phyloP scores from a whole-genome alignment of 805 yeast genomes.

The Hanseniaspora jakobsenii region DNA sequence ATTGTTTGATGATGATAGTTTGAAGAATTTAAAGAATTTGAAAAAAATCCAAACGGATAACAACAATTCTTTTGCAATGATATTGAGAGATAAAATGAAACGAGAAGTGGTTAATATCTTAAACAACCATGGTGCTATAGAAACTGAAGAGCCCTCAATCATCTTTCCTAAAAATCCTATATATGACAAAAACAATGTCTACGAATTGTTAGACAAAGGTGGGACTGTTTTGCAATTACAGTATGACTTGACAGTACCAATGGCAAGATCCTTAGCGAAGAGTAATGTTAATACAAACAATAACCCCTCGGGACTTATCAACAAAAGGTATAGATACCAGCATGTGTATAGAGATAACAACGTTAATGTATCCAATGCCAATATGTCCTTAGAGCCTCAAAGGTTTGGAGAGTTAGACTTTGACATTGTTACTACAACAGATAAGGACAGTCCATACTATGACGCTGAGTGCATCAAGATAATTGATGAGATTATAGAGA shows the following conservation, averaged over 20 bases:
- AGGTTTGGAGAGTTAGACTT: constrained; percentile 75
- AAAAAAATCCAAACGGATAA: constrained; percentile 16
- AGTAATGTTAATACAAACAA: no score
- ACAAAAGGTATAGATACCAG: constrained; percentile 62
- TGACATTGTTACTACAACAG: constrained; percentile 55
- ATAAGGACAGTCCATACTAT: constrained; percentile 39
- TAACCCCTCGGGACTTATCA: constrained; percentile 17
- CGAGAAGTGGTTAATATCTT: constrained; percentile 53
- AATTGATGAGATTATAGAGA: constrained; percentile 55
- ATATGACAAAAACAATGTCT: constrained; percentile 49
- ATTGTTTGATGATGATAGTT: constrained; percentile 47
- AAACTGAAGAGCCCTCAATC: constrained; percentile 49
- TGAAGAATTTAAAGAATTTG: constrained; percentile 18
- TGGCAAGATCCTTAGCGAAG: constrained; percentile 73
- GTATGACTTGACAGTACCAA: constrained; percentile 78
- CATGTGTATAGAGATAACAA: constrained; percentile 62
- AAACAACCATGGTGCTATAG: constrained; percentile 75
- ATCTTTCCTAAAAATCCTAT: constrained; percentile 76
- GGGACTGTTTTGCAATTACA: constrained; percentile 86
- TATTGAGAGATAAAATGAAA: constrained; percentile 49
- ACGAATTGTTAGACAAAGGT: constrained; percentile 69
- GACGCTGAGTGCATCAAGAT: constrained; percentile 87
- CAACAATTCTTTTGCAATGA: constrained; percentile 34
- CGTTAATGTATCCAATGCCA: constrained; percentile 28
- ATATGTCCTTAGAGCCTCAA: constrained; percentile 56